Evolutionary conservation across 2,329 filamentous ascomycete genomes (phyloP).

Genomic region (Sclerotinia sclerotiorum): DNA sequence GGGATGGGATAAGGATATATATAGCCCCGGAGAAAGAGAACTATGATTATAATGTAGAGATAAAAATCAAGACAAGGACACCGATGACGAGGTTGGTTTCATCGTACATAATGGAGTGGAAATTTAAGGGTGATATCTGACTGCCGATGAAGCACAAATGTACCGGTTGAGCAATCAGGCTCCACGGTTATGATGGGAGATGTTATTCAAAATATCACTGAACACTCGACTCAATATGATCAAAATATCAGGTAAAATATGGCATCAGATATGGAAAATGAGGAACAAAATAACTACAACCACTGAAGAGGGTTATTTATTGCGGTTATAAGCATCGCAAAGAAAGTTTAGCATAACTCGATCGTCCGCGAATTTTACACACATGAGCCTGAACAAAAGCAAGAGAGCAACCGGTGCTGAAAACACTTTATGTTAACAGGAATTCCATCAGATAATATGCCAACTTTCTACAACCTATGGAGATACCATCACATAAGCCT

Average conservation of each 20-base stretch:
- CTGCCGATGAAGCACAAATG: background rate
- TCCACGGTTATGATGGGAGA: background rate
- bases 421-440: background rate
- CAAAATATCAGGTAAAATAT: no score
- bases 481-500: background rate
- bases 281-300: background rate
- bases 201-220: rapidly evolving
- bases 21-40: background rate
- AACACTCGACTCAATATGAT: no score
- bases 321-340: background rate
- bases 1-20: background rate
- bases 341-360: background rate
- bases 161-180: background rate
- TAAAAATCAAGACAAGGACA: background rate
- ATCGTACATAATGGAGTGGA: constrained; percentile 3
- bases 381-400: background rate
- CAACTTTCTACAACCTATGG: background rate
- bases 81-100: background rate
- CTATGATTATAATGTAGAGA: background rate
- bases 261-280: background rate
- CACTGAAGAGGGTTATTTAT: background rate
- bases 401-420: background rate
- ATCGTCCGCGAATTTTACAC: background rate
- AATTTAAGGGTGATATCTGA: background rate
- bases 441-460: background rate